Evolutionary conservation across 1,139 yeast species (phyloP), one percentile per base, ranked within the genome.

Genomic region (Sugiyamaella xylanicola): DNA sequence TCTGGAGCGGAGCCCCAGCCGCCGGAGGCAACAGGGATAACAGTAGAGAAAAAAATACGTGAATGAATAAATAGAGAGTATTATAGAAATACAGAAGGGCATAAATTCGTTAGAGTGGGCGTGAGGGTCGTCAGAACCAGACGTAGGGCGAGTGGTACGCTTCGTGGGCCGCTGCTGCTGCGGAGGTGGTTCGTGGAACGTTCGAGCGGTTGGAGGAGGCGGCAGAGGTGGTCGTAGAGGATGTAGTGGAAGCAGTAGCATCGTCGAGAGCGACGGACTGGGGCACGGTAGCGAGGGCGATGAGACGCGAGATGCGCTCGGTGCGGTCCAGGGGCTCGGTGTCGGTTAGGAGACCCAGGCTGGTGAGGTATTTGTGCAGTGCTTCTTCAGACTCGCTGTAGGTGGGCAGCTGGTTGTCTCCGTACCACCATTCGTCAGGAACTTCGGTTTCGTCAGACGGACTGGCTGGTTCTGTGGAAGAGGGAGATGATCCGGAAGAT

Each of bases 331-430:
- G 35, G 9, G 54, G 54, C 27, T 37, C 54, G n/a, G 41, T 29
- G 11, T 48, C 51, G n/a, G 45, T 46, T 19, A 54, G 48, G 20
- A 67, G 53, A 1, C 69, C 69, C 27, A 64, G 58, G 22, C 59
- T 58, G 15, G 62, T 57, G 49, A 67, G 57, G 48, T 63, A 63
- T 40, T 59, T 57, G 52, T 64, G 62, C 44, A 67, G 58, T 15
- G 70, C 70, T 35, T 63, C 60, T 56, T 67, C 70, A 19, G 62
- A 56, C 57, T 67, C 70, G 42, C 54, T 56, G 48, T 67, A 67
- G 7, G 65, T 54, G 13, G 70, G 70, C 32, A 67, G 60, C 44
- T 56, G 58, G 43, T 63, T 54, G 53, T 67, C 69, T 20, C 63
- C 67, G 20, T 57, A 61, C 39, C 60, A 65, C 69, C 69, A 66